Base-by-base conservation (phyloP, 805 yeast species). In the Cyberlindnera meyerae region DNA sequence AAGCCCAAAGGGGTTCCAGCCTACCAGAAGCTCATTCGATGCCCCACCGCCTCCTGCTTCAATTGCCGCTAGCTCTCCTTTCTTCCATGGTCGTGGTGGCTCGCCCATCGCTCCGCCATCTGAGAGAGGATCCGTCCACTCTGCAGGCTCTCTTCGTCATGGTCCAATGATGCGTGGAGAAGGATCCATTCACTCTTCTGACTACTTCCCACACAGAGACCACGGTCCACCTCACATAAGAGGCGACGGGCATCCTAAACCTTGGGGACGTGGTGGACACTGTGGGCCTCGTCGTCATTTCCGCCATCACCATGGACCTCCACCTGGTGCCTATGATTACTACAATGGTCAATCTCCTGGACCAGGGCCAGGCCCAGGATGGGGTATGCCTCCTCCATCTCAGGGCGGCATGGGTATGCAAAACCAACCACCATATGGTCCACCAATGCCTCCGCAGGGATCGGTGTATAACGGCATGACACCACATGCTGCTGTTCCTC, bases 51-150 rank as follows among this genome's bases (percentile, higher is more conserved):
- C 36, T 4, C 39, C 43, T 2, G 27, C 38, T 5, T 33, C 38
- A 4, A 34, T 30, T 4, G 33, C 44, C 2, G 43, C 39, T 7
- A 42, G 42, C 4, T 47, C 51, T 3, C 49, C 48, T 8, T 43
- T 40, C 31, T 43, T 28, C 26, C 40, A 36, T 18, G 43, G 43
- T 11, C 26, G 14, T 13, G 31, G 20, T 6, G 37, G 49, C 6
- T 44, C 49, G 18, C 5, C 43, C 8, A 9, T 32, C 11, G 27
- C 40, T 8, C 27, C 38, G 14, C 21, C 37, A 3, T 22, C 26
- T 3, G 42, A 41, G 8, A 37, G 38, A 26, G 33, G 34, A 12
- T 34, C 44, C 1, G 15, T 32, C 5, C 6, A 6, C 14, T 24
- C 45, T 5, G 21, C 29, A 11, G 29, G 36, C 20, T 24, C 40